Base-by-base conservation (phyloP, 371 early-diverging fungal species). In the Chytridium lagenaria region DNA sequence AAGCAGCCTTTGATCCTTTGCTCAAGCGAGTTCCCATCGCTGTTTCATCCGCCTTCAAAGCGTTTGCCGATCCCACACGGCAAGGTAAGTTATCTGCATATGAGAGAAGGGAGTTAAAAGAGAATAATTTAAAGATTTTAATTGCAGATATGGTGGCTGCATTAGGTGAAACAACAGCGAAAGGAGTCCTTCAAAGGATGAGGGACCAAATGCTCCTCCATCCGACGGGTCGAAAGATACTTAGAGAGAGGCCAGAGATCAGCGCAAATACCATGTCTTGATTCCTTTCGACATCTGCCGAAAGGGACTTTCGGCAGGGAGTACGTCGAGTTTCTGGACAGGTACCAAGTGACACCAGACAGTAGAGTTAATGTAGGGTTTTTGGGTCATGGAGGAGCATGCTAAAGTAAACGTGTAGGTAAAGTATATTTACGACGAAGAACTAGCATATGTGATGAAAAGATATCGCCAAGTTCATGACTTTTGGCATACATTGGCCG, bases 381-480 rank as follows among this genome's bases (percentile, higher is more conserved):
- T 55, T 70, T 28, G 23, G 38, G 23, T n/a, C 0, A 38, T 26
- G 63, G 44, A 22, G n/a, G n/a, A n/a, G n/a, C n/a, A n/a, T n/a
- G 0, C 55, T n/a, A 19, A 7, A 15, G 16, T 51, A 5, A 16
- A 71, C 67, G 12, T 36, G 22, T 26, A 92, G 85, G 92, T 94
- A 23, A 90, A 90, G 63, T 95, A 90, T 78, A 90, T 97, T 7
- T 92, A 93, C 71, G 91, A 93, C 78, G 90, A 90, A 49, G 98
- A 98, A 69, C 79, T 96, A 33, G 97, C 96, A 1, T 98, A 96
- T 75, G 92, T 98, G 36, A 93, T 98, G 90, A 86, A 86, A 72
- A 85, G 98, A 65, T 96, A 97, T 77, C 90, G 98, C 2, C 92
- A 96, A 78, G 90, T 92, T 33, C 98, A 98, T 73, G 98, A 98